phyloP scores from a whole-genome alignment of 768 basidiomycete genomes.

The Suillus plorans region DNA sequence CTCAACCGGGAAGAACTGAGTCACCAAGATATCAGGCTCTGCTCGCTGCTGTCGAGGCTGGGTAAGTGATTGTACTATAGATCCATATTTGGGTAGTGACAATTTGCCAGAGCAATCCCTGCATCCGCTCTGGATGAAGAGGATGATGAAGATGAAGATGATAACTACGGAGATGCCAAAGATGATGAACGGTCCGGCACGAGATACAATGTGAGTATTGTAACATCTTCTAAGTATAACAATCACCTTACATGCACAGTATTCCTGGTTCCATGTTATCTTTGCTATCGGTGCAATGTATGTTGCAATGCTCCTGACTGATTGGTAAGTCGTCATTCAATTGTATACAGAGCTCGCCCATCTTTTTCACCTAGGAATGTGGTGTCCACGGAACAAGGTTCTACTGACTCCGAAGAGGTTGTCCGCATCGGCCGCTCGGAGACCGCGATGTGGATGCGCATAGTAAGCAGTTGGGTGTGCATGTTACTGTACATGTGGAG shows the following conservation, averaged over 20 bases:
- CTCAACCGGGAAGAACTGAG: conserved; percentile 82
- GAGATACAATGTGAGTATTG: conserved; percentile 79
- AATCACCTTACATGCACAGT: conserved; percentile 45
- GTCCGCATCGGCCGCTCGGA: conserved; percentile 95
- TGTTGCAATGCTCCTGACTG: conserved; percentile 93
- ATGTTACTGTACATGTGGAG: conserved; percentile 86
- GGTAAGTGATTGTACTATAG: conserved; percentile 45
- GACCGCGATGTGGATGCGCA: conserved; percentile 99
- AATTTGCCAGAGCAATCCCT: conserved; percentile 70
- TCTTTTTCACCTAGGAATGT: conserved; percentile 57
- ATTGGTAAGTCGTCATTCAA: conserved; percentile 71
- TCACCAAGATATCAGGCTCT: conserved; percentile 92
- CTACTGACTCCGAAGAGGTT: conserved; percentile 56
- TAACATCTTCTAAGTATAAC: background rate
- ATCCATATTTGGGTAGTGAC: conserved; percentile 4
- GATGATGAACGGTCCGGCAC: conserved; percentile 95
- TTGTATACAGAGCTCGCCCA: conserved; percentile 3
- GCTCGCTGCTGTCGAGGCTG: conserved; percentile 93
- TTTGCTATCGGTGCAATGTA: conserved; percentile 97
- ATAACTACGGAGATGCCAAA: conserved; percentile 66
- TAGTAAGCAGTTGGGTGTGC: conserved; percentile 95
- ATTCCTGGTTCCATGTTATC: conserved; percentile 98
- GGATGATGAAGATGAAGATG: conserved; percentile 71
- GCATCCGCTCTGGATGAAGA: conserved; percentile 85
- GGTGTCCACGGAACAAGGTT: conserved; percentile 54